Evolutionary conservation across 1,139 yeast species (phyloP), one percentile per base, ranked within the genome.

Genomic region (Saccharomyces hybrid): DNA sequence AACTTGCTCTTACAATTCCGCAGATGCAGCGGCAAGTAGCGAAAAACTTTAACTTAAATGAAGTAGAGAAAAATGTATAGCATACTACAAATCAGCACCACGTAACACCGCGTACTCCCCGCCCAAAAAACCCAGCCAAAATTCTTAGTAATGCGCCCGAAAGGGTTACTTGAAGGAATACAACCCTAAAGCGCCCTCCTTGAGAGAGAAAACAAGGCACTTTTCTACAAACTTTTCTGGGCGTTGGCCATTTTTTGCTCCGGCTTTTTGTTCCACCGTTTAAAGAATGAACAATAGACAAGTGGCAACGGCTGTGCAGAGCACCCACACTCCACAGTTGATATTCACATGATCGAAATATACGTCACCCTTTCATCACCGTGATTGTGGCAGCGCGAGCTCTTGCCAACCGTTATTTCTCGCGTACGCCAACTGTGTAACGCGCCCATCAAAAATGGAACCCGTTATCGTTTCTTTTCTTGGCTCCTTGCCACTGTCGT

Each of bases 331-430:
- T 2, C 44, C 44, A 38, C 44, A 19, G 23, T 19, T 19, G 23
- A 19, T 19, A 9, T 16, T 8, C 11, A 16, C 7, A 38, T 38
- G 44, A 38, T 38, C 26, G 4, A 6, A 5, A 38, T 4, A 38
- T 38, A 38, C 44, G 44, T 38, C 44, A 38, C 44, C n/a, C 11
- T 38, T 4, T 9, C 7, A 8, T 38, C 44, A 38, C 3, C 44
- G 44, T 38, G 44, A 19, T 9, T 19, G 27, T 23, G 25, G n/a
- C 16, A 19, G 25, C 3, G 44, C 44, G 3, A 42, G 31, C 9
- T 53, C 53, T 13, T 54, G 50, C 52, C 55, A 55, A 23, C 54
- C 53, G 41, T 51, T 53, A 11, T 51, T 48, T 46, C 28, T 48
- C 3, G 48, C 44, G 19, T 51, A 53, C 19, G 51, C 51, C 16